These are phyloP conservation scores for Leishmania major DNA, from an alignment of 208 protist species.

Conservation along the genomic window DNA sequence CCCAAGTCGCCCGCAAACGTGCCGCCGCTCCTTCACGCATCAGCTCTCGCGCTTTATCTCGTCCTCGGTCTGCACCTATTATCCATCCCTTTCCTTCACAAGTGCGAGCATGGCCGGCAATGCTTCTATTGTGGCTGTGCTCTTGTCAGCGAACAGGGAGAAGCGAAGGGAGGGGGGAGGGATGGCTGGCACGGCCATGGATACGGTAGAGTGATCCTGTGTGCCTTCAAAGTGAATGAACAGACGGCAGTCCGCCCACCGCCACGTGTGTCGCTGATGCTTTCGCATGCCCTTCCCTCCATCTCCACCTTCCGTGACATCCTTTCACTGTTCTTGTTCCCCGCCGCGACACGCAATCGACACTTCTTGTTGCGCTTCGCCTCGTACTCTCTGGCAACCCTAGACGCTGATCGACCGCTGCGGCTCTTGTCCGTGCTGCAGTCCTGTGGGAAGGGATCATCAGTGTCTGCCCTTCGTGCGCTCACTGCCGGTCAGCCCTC, in stretches of 20 bases:
- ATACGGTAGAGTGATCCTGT: neutral
- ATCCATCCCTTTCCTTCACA: neutral
- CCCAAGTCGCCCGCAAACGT: neutral
- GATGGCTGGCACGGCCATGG: neutral
- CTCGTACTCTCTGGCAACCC: neutral
- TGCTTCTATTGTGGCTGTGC: neutral
- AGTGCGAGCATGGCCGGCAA: neutral
- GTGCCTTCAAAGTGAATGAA: neutral
- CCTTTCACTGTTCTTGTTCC: neutral
- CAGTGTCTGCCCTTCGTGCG: neutral
- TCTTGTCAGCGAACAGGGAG: neutral
- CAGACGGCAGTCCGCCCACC: neutral
- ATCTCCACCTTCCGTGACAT: neutral
- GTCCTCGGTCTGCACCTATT: neutral
- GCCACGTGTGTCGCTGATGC: neutral
- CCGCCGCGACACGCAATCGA: neutral
- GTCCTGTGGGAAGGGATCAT: neutral
- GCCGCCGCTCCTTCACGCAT: neutral
- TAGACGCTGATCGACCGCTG: neutral
- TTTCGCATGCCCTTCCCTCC: neutral
- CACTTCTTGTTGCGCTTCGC: neutral
- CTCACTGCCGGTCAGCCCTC: neutral
- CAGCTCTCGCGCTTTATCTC: neutral
- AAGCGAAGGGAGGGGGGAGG: neutral
- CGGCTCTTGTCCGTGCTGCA: neutral